phyloP scores from a whole-genome alignment of 2,329 filamentous ascomycete genomes.

The Botrytis porri region DNA sequence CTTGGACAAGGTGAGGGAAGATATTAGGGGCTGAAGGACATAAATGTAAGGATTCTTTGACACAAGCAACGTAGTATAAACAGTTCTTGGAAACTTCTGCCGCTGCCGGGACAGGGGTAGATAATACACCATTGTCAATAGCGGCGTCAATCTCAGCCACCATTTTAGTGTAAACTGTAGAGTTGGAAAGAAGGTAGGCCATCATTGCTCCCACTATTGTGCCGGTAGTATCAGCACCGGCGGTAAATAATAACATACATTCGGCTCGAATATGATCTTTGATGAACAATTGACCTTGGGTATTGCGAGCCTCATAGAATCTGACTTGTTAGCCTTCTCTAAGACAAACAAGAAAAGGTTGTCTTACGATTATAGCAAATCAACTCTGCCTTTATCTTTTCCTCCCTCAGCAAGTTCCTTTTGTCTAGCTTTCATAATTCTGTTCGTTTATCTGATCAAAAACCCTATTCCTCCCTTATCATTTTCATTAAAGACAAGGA shows the following conservation, averaged over 20 bases:
- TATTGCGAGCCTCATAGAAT: conserved; percentile 15
- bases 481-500: conserved; percentile 51
- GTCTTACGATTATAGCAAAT: conserved; percentile 51
- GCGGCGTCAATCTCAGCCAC: conserved; percentile 1
- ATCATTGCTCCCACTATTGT: conserved; percentile 17
- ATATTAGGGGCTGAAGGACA: conserved; percentile 17
- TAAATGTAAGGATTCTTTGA: conserved; percentile 14
- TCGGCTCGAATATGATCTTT: conserved; percentile 14
- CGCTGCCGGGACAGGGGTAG: background rate
- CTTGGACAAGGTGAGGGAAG: conserved; percentile 12
- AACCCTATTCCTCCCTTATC: conserved; percentile 54
- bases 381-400: conserved; percentile 45
- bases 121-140: conserved; percentile 3
- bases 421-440: conserved; percentile 48
- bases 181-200: conserved; percentile 1
- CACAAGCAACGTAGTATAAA: conserved; percentile 18
- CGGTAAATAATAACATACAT: conserved; percentile 13
- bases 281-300: background rate
- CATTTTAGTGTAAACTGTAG: conserved; percentile 12
- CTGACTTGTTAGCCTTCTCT: background rate
- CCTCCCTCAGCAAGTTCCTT: conserved; percentile 48
- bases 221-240: conserved; percentile 16
- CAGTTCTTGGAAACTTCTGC: conserved; percentile 10
- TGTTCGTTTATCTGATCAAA: conserved; percentile 56
- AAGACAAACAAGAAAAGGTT: background rate